Percentiles rank a stretch among this genome's conserved stretches.
These are phyloP conservation scores for Alternaria sp. DNA, from an alignment of 2,329 filamentous ascomycete genomes.

Conservation along the genomic window DNA sequence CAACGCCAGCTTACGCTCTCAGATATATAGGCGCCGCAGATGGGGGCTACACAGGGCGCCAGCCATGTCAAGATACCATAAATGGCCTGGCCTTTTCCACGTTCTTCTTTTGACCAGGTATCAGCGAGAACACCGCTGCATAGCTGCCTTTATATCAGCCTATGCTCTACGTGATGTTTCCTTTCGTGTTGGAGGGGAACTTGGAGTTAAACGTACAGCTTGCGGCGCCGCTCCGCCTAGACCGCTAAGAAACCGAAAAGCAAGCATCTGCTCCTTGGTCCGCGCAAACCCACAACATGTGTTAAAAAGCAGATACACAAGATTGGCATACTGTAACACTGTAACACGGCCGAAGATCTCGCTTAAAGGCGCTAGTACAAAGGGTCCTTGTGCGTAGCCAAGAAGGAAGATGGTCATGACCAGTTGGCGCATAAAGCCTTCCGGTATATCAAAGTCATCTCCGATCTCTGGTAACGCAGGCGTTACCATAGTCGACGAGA, in stretches of 20 bases:
- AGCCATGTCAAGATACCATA: conserved; percentile 70
- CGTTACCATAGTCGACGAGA: conserved; percentile 52
- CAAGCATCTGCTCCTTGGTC: conserved; percentile 43
- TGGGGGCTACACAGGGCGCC: conserved; percentile 66
- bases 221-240: conserved; percentile 47
- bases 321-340: conserved; percentile 47
- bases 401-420: conserved; percentile 51
- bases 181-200: neutral
- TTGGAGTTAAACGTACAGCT: conserved; percentile 33
- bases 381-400: conserved; percentile 50
- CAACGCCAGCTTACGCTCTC: conserved; percentile 66
- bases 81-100: conserved; percentile 68
- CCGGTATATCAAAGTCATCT: conserved; percentile 44
- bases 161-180: too few relatives aligned
- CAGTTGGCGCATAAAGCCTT: conserved; percentile 41
- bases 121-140: conserved; percentile 57
- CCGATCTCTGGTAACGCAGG: conserved; percentile 44
- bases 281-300: conserved; percentile 47
- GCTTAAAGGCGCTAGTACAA: conserved; percentile 48
- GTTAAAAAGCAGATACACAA: conserved; percentile 48
- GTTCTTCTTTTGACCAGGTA: conserved; percentile 67
- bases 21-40: conserved; percentile 41
- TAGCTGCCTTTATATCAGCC: conserved; percentile 28
- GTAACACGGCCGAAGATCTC: conserved; percentile 49
- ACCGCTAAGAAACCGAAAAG: conserved; percentile 48